Evolutionary conservation across 192 early-diverging fungal species (phyloP).

Genomic region (Coemansia reversa): DNA sequence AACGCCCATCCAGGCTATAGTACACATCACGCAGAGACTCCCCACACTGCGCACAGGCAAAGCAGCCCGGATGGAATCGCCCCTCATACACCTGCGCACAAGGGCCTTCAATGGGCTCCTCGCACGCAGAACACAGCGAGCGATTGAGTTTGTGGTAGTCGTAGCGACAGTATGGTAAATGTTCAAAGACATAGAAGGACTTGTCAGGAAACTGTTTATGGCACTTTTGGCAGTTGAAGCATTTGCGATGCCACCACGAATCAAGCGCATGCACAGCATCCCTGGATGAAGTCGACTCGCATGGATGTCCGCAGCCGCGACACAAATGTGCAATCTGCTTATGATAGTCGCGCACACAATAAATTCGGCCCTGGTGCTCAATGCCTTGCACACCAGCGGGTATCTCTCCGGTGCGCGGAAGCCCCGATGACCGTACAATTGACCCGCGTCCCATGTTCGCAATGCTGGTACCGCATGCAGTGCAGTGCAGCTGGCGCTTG

Average conservation of each 20-base stretch:
- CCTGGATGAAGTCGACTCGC: slow-evolving; percentile 28
- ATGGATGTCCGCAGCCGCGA: slow-evolving; percentile 28
- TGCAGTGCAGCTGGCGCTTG: slow-evolving; percentile 24
- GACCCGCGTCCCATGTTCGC: slow-evolving; percentile 12
- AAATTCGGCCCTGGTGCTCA: slow-evolving; percentile 42
- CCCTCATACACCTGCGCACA: slow-evolving; percentile 87
- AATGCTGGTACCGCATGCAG: slow-evolving; percentile 31
- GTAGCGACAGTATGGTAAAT: slow-evolving; percentile 78
- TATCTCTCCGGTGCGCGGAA: slow-evolving; percentile 23
- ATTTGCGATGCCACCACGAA: slow-evolving; percentile 63
- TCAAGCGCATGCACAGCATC: slow-evolving; percentile 62
- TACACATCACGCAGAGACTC: slow-evolving; percentile 54
- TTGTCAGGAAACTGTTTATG: slow-evolving; percentile 63
- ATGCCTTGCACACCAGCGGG: slow-evolving; percentile 29
- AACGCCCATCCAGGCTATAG: slow-evolving; percentile 45
- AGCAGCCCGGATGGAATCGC: slow-evolving; percentile 85
- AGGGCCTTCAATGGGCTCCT: slow-evolving; percentile 83
- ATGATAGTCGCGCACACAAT: slow-evolving; percentile 46
- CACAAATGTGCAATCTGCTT: slow-evolving; percentile 11
- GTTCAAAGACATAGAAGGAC: slow-evolving; percentile 85
- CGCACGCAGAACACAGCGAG: slow-evolving; percentile 77
- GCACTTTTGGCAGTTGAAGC: slow-evolving; percentile 68
- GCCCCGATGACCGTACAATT: slow-evolving; percentile 23
- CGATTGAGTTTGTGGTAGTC: slow-evolving; percentile 87
- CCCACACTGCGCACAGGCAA: slow-evolving; percentile 62